These are phyloP conservation scores for Stagonosporopsis tanaceti DNA, from an alignment of 2,329 filamentous ascomycete genomes.

Conservation along the genomic window DNA sequence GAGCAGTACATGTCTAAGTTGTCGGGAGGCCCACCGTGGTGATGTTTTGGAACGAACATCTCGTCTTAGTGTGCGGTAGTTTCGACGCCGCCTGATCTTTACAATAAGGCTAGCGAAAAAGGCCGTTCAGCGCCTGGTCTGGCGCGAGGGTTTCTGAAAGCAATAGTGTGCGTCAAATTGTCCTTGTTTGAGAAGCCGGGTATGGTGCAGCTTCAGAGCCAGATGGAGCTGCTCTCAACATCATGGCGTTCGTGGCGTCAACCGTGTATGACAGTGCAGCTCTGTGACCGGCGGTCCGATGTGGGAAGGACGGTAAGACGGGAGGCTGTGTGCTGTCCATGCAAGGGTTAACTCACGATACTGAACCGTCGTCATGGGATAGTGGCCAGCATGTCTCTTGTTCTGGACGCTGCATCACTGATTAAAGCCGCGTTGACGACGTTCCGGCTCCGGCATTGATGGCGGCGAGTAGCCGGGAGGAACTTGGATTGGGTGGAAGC, in stretches of 20 bases:
- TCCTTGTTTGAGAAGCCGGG: constrained; percentile 23
- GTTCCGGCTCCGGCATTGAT: constrained; percentile 16
- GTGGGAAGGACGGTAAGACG: constrained; percentile 20
- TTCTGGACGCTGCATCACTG: not conserved
- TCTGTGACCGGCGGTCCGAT: constrained; percentile 15
- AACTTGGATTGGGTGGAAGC: constrained; percentile 9
- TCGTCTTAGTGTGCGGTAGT: constrained; percentile 12
- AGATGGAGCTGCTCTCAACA: constrained; percentile 33
- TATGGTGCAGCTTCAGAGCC: constrained; percentile 28
- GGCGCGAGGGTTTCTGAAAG: constrained; percentile 28
- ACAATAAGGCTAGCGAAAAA: constrained; percentile 16
- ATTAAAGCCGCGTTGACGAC: constrained; percentile 7
- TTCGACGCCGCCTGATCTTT: constrained; percentile 14
- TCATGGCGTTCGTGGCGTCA: constrained; percentile 41
- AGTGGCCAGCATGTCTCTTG: constrained; percentile 9
- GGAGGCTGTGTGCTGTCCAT: constrained; percentile 18
- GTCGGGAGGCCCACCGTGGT: not conserved
- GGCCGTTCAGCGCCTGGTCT: constrained; percentile 20
- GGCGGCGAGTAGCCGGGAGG: constrained; percentile 1
- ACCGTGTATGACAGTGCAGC: constrained; percentile 39
- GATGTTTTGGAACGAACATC: not conserved
- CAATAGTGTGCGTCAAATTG: constrained; percentile 18
- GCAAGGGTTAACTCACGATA: constrained; percentile 20
- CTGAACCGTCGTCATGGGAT: constrained; percentile 15
- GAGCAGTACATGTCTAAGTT: not conserved